phyloP scores from a whole-genome alignment of 2,329 filamentous ascomycete genomes.

The Aspergillus fischeri region DNA sequence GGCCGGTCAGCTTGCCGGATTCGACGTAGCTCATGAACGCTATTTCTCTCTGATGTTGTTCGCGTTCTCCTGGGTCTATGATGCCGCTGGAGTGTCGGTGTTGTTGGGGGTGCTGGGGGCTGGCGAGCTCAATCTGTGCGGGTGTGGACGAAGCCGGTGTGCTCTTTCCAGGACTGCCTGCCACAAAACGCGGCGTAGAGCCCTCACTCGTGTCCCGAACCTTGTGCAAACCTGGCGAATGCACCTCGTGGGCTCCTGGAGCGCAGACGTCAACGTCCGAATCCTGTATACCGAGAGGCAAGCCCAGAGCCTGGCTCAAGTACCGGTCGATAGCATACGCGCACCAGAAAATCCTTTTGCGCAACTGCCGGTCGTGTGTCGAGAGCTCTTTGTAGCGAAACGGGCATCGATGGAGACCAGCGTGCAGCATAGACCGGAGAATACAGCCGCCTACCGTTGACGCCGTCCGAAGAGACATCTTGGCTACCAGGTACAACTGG shows the following conservation, averaged over 20 bases:
- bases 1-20: slow-evolving; percentile 37
- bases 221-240: slow-evolving; percentile 23
- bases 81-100: slow-evolving; percentile 8
- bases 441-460: slow-evolving; percentile 48
- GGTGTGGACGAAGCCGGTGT: neutral
- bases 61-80: slow-evolving; percentile 4
- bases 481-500: slow-evolving; percentile 47
- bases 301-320: slow-evolving; percentile 36
- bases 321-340: slow-evolving; percentile 42
- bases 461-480: slow-evolving; percentile 47
- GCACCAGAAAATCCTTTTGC: slow-evolving; percentile 42
- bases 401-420: slow-evolving; percentile 51
- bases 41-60: slow-evolving; percentile 25
- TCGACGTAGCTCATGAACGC: slow-evolving; percentile 37
- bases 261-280: slow-evolving; percentile 45
- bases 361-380: slow-evolving; percentile 36
- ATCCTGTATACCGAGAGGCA: slow-evolving; percentile 40
- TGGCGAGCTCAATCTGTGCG: neutral
- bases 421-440: slow-evolving; percentile 46
- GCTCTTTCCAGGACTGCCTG: neutral
- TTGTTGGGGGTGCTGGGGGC: neutral
- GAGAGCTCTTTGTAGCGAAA: slow-evolving; percentile 47
- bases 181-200: neutral
- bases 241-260: slow-evolving; percentile 41
- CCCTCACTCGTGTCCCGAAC: neutral